Percentiles rank a stretch among this genome's conserved stretches.
Conservation (phyloP, 192 early-diverging fungal genomes). For the Coemansia sp. region DNA sequence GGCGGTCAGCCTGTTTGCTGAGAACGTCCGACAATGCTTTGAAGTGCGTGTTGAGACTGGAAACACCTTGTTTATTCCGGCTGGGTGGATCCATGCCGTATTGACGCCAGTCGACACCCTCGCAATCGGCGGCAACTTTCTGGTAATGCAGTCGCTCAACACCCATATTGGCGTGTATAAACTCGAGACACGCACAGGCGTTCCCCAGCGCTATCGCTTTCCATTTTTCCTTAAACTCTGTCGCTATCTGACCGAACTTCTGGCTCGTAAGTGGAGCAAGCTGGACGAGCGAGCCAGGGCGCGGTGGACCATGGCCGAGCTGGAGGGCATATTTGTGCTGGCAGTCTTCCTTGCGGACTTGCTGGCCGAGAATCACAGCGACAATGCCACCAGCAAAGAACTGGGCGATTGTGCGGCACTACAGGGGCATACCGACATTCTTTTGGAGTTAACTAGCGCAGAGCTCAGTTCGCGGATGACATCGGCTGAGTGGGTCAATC, state of each 20-base stretch:
- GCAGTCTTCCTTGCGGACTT: constrained; percentile 49
- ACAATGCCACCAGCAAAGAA: constrained; percentile 22
- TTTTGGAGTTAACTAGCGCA: constrained; percentile 28
- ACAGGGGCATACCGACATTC: constrained; percentile 11
- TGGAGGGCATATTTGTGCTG: constrained; percentile 59
- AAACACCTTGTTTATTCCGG: constrained; percentile 92
- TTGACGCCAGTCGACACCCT: constrained; percentile 83
- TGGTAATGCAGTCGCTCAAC: constrained; percentile 70
- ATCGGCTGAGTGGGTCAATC: constrained; percentile 50
- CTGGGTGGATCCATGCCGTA: constrained; percentile 96
- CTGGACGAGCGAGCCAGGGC: constrained; percentile 14
- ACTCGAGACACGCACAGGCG: constrained; percentile 77
- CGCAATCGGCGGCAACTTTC: constrained; percentile 93
- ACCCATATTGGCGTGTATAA: constrained; percentile 72
- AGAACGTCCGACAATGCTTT: constrained; percentile 76
- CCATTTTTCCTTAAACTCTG: constrained; percentile 84
- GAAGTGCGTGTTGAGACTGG: constrained; percentile 73
- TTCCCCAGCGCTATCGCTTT: constrained; percentile 79
- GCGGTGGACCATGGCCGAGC: constrained; percentile 48
- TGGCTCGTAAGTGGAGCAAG: constrained; percentile 58
- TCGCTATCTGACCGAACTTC: constrained; percentile 74
- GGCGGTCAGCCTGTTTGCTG: constrained; percentile 70
- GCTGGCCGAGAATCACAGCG: constrained; percentile 17
- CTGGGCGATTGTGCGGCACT: constrained; percentile 36
- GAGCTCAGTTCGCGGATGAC: constrained; percentile 42